phyloP scores from a whole-genome alignment of 2,329 filamentous ascomycete genomes.

The Cladosporium sp. region DNA sequence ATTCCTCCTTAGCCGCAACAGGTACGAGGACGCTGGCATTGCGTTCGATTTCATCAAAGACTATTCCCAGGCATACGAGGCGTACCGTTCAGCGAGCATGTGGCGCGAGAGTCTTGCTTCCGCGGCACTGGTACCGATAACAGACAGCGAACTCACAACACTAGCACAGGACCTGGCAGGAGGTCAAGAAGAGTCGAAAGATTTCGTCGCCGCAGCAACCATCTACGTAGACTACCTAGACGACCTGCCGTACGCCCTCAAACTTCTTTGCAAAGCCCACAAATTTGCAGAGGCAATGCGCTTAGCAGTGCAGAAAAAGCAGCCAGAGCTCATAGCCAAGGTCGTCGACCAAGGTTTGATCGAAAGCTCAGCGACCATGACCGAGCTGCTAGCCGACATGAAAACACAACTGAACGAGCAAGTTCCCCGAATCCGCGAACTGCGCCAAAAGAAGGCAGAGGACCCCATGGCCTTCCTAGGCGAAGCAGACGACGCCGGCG shows the following conservation, averaged over 20 bases:
- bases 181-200: conserved; percentile 75
- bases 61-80: conserved; percentile 69
- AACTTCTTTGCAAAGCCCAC: conserved; percentile 80
- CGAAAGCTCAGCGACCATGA: conserved; percentile 76
- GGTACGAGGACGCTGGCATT: conserved; percentile 80
- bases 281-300: conserved; percentile 87
- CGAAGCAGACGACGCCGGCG: conserved; percentile 41
- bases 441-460: conserved; percentile 73
- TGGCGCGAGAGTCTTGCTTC: conserved; percentile 89
- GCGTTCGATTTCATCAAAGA: conserved; percentile 80
- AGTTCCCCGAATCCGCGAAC: conserved; percentile 76
- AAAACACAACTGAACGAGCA: conserved; percentile 79
- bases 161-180: conserved; percentile 75
- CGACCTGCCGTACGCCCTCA: conserved; percentile 66
- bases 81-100: conserved; percentile 77
- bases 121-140: conserved; percentile 65
- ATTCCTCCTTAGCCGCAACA: conserved; percentile 69
- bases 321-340: conserved; percentile 59
- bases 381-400: conserved; percentile 91
- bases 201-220: conserved; percentile 73
- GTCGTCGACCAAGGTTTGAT: conserved; percentile 75
- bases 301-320: conserved; percentile 59
- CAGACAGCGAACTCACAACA: conserved; percentile 55
- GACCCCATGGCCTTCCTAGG: conserved; percentile 89
- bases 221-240: conserved; percentile 78